phyloP scores from a whole-genome alignment of 2,329 filamentous ascomycete species.

The Fusarium odoratissimum region DNA sequence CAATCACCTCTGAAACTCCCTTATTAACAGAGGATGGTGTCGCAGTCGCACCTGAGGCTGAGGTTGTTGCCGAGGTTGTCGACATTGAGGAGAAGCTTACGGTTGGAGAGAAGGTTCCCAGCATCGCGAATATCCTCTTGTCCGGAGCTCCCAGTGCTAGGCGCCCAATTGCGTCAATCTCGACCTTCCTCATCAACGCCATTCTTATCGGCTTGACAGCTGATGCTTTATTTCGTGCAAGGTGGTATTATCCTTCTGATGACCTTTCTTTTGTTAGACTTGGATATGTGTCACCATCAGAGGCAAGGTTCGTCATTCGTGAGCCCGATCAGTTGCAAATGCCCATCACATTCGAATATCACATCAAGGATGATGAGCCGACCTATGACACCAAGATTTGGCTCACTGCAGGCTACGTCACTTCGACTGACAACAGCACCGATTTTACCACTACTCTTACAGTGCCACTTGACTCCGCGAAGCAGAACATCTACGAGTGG shows the following conservation, averaged over 20 bases:
- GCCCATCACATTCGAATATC: conserved; percentile 78
- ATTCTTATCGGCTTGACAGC: conserved; percentile 74
- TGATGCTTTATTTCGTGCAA: conserved; percentile 82
- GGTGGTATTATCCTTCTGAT: conserved; percentile 74
- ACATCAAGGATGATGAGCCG: conserved; percentile 62
- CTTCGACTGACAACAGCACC: conserved; percentile 76
- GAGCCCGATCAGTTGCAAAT: conserved; percentile 82
- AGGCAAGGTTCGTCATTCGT: conserved; percentile 84
- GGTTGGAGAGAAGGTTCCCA: conserved; percentile 66
- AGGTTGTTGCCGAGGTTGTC: conserved; percentile 62
- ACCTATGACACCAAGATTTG: conserved; percentile 70
- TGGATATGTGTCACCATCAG: conserved; percentile 84
- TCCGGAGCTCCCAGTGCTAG: conserved; percentile 80
- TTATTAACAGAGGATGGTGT: conserved; percentile 49
- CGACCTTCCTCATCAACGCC: conserved; percentile 79
- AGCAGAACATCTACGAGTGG: conserved; percentile 85
- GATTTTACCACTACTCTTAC: conserved; percentile 83
- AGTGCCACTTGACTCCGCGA: conserved; percentile 71
- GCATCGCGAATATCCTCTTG: conserved; percentile 73
- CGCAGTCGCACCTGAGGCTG: conserved; percentile 45
- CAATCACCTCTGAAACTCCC: conserved; percentile 45
- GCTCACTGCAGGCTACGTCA: conserved; percentile 74
- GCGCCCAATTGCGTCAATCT: conserved; percentile 72
- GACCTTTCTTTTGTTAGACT: conserved; percentile 88
- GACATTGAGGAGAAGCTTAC: conserved; percentile 72